Evolutionary conservation across 257 asterid genomes (phyloP).

Genomic region (Petrea volubilis): DNA sequence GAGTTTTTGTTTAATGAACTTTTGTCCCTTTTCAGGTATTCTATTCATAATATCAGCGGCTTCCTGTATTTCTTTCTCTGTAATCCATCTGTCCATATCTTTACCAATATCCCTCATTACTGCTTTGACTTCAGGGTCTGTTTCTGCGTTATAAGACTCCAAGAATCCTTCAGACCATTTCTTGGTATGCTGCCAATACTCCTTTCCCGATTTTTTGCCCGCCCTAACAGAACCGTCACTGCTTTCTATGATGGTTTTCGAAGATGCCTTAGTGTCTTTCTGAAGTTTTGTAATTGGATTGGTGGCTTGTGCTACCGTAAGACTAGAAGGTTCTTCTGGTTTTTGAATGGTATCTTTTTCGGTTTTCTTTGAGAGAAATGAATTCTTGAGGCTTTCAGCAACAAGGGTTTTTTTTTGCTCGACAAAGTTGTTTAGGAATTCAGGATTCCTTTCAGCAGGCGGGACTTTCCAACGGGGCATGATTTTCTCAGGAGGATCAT

Average conservation of each 20-base stretch:
- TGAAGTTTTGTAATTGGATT: slow-evolving; percentile 20
- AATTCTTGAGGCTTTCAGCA: slow-evolving; percentile 40
- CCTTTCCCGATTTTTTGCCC: slow-evolving; percentile 80
- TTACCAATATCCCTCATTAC: slow-evolving; percentile 82
- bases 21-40: slow-evolving; percentile 73
- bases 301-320: slow-evolving; percentile 26
- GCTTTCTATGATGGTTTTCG: slow-evolving; percentile 76
- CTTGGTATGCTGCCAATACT: slow-evolving; percentile 96
- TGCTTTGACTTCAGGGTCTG: slow-evolving; percentile 81
- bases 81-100: slow-evolving; percentile 94
- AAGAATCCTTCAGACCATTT: slow-evolving; percentile 90
- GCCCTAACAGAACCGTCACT: slow-evolving; percentile 86
- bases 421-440: slow-evolving; percentile 49
- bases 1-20: slow-evolving; percentile 62
- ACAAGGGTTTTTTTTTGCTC: slow-evolving; percentile 45
- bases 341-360: slow-evolving; percentile 26
- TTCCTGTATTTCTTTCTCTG: slow-evolving; percentile 90
- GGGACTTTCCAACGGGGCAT: slow-evolving; percentile 90
- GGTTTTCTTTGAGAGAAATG: slow-evolving; percentile 37
- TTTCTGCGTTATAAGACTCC: slow-evolving; percentile 76
- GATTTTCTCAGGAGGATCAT: slow-evolving; percentile 86
- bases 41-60: slow-evolving; percentile 74
- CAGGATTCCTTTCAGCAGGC: slow-evolving; percentile 69
- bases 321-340: slow-evolving; percentile 41
- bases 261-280: slow-evolving; percentile 39